phyloP scores from a whole-genome alignment of 768 basidiomycete species.

The Podaxis pistillaris region DNA sequence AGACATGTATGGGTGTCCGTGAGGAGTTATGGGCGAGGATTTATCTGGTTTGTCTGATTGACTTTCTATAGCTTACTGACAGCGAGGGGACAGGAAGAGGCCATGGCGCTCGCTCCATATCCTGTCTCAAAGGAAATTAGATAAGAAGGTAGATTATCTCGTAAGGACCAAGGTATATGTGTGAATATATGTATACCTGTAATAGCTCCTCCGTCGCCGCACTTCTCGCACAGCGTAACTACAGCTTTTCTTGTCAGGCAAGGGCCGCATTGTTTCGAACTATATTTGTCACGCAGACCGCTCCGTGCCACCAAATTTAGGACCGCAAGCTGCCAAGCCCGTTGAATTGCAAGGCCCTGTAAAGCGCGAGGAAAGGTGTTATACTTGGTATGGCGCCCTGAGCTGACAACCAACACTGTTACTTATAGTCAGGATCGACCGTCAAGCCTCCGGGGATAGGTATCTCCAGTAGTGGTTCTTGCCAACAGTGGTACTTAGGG shows the following conservation, averaged over 20 bases:
- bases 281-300: background rate
- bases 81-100: background rate
- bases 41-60: background rate
- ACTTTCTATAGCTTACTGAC: background rate
- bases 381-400: too few species aligned
- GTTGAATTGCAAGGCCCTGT: too few species aligned
- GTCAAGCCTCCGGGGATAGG: too few species aligned
- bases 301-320: too few species aligned
- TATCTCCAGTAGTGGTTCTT: too few species aligned
- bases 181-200: background rate
- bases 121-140: background rate
- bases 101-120: background rate
- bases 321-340: too few species aligned
- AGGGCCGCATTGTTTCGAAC: too few species aligned
- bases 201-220: background rate
- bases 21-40: background rate
- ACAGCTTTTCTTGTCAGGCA: too few species aligned
- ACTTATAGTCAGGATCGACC: too few species aligned
- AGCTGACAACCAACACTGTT: too few species aligned
- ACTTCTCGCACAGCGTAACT: background rate
- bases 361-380: too few species aligned
- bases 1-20: background rate
- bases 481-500: too few species aligned
- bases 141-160: background rate
- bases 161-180: slow-evolving; percentile 2